Evolutionary conservation across 164 flowering plant genomes (phyloP), one percentile per base, ranked within the genome.

Genomic region (Vitis labrusca): DNA sequence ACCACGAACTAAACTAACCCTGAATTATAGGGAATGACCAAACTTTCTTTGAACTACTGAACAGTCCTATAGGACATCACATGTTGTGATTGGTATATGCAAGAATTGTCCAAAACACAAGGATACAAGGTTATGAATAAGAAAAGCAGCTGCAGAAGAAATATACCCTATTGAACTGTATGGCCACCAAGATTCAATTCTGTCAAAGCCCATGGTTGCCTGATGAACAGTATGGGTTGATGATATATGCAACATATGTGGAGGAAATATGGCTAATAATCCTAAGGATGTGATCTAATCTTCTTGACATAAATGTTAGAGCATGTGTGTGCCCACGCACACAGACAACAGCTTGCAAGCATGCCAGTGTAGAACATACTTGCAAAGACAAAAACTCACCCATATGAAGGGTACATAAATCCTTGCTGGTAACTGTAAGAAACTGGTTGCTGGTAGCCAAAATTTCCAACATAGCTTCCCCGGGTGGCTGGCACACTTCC

Each of bases 391-490:
- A 3, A 23, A 64, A 80, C 92, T 84, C 71, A 91, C 98, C 95
- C 97, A 78, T 92, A 90, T 59, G 88, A 83, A 72, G 96, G 89
- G 77, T 88, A 90, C 77, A 85, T 68, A 63, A 82, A 71, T 71
- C 94, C 97, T 73, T 90, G 98, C 70, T 92, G 97, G 74, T 88
- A 90, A 73, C 75, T 71, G 71, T 92, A 90, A 14, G 94, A 62
- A 78, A 83, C 73, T 37, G 94, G 89, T 71, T 91, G 99, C 77
- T 89, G 96, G 70, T 91, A 92, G 62, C 86, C 86, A 77, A 83
- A 84, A 82, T 76, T 81, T 76, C 89, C 91, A 61, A 84, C 59
- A 69, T 82, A 83, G 62, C 89, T 76, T 57, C 92, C 89, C 16
- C 93, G 85, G 9, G 81, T 61, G 32, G 86, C 74, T 68, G 82